These are phyloP conservation scores for Serendipita sp. DNA, from an alignment of 1,284 basidiomycete genomes.

Conservation along the genomic window DNA sequence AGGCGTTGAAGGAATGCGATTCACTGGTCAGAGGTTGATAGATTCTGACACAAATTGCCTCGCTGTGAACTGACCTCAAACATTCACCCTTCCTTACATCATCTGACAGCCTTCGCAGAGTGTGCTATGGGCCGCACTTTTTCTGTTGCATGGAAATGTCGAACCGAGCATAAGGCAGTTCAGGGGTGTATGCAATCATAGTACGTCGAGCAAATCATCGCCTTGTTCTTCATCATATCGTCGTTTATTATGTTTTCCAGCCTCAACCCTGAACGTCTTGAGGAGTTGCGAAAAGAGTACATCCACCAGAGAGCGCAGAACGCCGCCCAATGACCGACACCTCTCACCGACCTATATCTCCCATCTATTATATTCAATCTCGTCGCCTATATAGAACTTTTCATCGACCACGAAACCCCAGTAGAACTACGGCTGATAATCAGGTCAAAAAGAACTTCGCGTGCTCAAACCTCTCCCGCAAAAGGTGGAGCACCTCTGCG, in stretches of 20 bases:
- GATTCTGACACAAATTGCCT: neutral
- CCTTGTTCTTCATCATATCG: neutral
- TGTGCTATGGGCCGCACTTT: conserved; percentile 72
- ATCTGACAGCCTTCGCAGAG: conserved; percentile 57
- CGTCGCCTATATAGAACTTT: too few relatives aligned
- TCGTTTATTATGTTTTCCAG: conserved; percentile 23
- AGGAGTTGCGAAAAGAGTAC: conserved; percentile 54
- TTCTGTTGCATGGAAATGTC: conserved; percentile 74
- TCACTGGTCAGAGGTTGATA: conserved; percentile 47
- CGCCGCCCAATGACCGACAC: neutral
- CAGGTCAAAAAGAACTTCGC: too few relatives aligned
- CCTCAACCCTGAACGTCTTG: conserved; percentile 61
- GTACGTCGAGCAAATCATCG: conserved; percentile 25
- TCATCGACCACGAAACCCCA: neutral
- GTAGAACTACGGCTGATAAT: too few relatives aligned
- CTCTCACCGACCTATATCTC: neutral
- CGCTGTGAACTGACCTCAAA: neutral
- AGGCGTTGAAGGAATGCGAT: conserved; percentile 70
- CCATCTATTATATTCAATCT: neutral
- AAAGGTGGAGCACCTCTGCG: too few relatives aligned
- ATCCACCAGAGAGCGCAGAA: conserved; percentile 38
- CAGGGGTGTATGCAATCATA: conserved; percentile 73
- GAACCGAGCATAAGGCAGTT: conserved; percentile 49
- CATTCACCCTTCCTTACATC: neutral
- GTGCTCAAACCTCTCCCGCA: too few relatives aligned